phyloP scores from a whole-genome alignment of 768 basidiomycete genomes.

The Leccinum fibrillosum region DNA sequence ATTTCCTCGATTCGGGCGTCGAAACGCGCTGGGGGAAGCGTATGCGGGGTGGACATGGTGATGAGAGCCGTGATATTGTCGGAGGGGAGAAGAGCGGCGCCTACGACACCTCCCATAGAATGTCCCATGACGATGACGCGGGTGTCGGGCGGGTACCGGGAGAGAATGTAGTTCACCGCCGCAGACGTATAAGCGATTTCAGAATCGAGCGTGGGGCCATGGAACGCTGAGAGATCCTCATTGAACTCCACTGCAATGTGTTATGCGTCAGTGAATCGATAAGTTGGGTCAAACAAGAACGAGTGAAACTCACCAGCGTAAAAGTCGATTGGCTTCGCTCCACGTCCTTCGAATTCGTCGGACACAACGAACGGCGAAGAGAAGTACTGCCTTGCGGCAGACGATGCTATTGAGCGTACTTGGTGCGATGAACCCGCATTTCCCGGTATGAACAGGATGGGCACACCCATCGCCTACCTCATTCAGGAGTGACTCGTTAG shows the following conservation, averaged over 20 bases:
- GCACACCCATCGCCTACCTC: constrained; percentile 48
- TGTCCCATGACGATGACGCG: constrained; percentile 81
- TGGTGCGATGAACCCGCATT: constrained; percentile 96
- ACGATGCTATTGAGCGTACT: constrained; percentile 92
- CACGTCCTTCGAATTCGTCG: constrained; percentile 45
- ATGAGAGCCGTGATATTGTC: constrained; percentile 69
- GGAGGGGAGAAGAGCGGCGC: constrained; percentile 72
- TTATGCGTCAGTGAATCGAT: background rate
- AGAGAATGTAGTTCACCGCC: constrained; percentile 76
- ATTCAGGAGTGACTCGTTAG: constrained; percentile 3
- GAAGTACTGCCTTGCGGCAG: constrained; percentile 79
- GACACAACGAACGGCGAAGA: constrained; percentile 55
- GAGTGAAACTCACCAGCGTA: constrained; percentile 62
- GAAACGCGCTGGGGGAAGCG: constrained; percentile 83
- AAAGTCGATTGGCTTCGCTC: constrained; percentile 68
- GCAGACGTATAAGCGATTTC: constrained; percentile 73
- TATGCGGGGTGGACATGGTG: constrained; percentile 96
- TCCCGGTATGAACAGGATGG: constrained; percentile 96
- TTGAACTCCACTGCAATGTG: constrained; percentile 75
- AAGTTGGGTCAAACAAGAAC: background rate
- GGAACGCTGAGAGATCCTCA: constrained; percentile 94
- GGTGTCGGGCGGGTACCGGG: constrained; percentile 63
- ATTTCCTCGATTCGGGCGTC: constrained; percentile 77
- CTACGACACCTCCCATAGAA: constrained; percentile 97
- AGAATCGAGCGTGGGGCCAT: constrained; percentile 81